These are phyloP conservation scores for Gilbertella persicaria DNA, from an alignment of 371 early-diverging fungal genomes.

Conservation along the genomic window DNA sequence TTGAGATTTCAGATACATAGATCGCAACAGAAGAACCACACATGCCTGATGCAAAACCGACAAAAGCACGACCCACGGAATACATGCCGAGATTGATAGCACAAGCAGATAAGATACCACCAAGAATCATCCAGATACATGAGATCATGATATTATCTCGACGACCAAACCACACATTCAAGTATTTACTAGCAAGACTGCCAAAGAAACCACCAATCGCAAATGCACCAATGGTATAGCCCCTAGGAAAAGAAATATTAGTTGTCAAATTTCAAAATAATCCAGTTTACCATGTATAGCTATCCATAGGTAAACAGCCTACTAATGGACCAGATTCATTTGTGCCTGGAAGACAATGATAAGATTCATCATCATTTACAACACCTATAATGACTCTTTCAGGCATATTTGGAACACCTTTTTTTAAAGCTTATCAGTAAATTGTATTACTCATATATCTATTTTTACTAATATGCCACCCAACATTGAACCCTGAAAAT, in stretches of 20 bases:
- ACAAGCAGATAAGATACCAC: constrained; percentile 42
- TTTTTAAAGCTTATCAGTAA: neutral
- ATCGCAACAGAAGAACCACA: constrained; percentile 53
- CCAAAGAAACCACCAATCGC: constrained; percentile 53
- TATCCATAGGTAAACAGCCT: constrained; percentile 46
- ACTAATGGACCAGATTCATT: constrained; percentile 26
- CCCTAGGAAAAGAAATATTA: constrained; percentile 21
- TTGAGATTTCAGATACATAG: constrained; percentile 87
- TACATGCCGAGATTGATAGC: constrained; percentile 48
- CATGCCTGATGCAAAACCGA: constrained; percentile 86
- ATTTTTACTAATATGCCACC: constrained; percentile 48
- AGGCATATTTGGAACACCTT: constrained; percentile 56
- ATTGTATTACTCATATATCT: neutral
- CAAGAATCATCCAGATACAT: constrained; percentile 36
- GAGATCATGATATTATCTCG: constrained; percentile 46
- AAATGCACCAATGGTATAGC: constrained; percentile 47
- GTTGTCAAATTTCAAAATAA: too few relatives aligned
- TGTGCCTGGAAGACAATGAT: constrained; percentile 31
- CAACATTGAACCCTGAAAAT: constrained; percentile 46
- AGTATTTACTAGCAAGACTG: constrained; percentile 38
- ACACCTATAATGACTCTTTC: constrained; percentile 32
- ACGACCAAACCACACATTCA: constrained; percentile 40
- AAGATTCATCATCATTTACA: constrained; percentile 15
- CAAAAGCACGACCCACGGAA: constrained; percentile 79
- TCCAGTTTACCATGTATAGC: constrained; percentile 36